Evolutionary conservation across 805 yeast species (phyloP), one percentile per base, ranked within the genome.

Genomic region (Candida caryicola): DNA sequence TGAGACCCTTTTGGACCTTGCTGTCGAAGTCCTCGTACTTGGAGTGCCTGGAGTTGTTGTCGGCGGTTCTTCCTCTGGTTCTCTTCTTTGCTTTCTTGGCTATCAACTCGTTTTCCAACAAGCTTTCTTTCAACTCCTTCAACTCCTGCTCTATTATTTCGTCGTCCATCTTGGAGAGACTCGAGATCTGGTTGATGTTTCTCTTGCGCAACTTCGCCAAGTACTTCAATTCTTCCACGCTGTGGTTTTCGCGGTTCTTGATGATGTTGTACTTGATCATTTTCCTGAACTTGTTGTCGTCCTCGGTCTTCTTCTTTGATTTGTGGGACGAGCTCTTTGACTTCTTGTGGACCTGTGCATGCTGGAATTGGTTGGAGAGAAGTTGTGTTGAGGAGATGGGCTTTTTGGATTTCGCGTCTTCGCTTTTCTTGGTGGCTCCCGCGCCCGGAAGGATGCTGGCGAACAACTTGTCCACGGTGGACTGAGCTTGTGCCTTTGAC

Each of bases 1-100:
- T 59, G 26, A 55, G 50, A 15, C 78, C 79, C 35, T 63, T 60
- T 40, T 68, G 57, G 36, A 73, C 57, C 51, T 70, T 72, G 21
- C 62, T 57, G 34, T 66, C 59, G 43, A 62, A 61, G 6, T 56
- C 59, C 23, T 49, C 40, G 37, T 39, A 41, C 15, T 37, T 42
- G 40, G 43, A 42, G 31, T 49, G 46, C 36, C 49, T 51, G 31
- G 39, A 30, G 12, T 30, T 31, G 9, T 36, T 29, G 4, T 25
- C 25, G 43, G 33, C 29, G 31, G 35, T 35, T 33, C 54, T 56
- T 23, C 50, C 53, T 39, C 52, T 51, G 13, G 51, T 40, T 40
- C 64, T 57, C 38, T 48, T 40, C 37, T 53, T 50, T 25, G 54
- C 54, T 29, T 50, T 52, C 13, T 36, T 32, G 41, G 44, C 33